These are phyloP conservation scores for Fusarium sp. DNA, from an alignment of 2,329 filamentous ascomycete genomes.

Conservation along the genomic window DNA sequence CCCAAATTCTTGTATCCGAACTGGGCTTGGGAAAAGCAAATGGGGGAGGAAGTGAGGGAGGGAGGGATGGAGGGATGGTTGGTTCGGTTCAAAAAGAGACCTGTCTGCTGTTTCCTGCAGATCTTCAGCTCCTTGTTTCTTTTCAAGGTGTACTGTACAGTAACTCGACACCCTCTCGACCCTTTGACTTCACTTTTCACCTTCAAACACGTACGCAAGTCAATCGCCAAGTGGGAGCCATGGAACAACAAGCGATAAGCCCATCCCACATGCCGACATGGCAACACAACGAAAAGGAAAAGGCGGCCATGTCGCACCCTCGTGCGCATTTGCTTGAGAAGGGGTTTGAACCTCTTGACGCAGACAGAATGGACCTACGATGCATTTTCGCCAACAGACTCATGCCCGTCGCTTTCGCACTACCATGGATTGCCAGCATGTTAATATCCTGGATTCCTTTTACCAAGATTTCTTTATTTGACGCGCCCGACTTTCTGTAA, in stretches of 20 bases:
- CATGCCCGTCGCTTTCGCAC: slow-evolving; percentile 25
- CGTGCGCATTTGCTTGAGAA: neutral
- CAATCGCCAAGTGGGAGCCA: slow-evolving; percentile 20
- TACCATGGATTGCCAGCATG: slow-evolving; percentile 32
- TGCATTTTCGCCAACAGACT: slow-evolving; percentile 8
- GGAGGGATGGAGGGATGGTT: neutral
- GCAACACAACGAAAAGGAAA: slow-evolving; percentile 11
- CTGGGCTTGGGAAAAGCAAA: neutral
- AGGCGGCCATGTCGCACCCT: neutral
- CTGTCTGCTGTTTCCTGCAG: slow-evolving; percentile 5
- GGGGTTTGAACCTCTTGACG: neutral
- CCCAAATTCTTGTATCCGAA: slow-evolving; percentile 3
- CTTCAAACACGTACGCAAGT: neutral
- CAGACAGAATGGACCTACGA: slow-evolving; percentile 1
- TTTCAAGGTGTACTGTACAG: neutral
- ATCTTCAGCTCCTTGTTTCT: neutral
- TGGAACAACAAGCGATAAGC: slow-evolving; percentile 5
- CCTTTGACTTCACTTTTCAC: too few relatives aligned
- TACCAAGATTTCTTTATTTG: slow-evolving; percentile 17
- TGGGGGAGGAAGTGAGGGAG: neutral
- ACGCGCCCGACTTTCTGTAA: slow-evolving; percentile 31
- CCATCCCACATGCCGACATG: slow-evolving; percentile 28
- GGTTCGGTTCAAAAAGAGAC: slow-evolving; percentile 17
- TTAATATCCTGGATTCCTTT: slow-evolving; percentile 36
- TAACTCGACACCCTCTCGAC: neutral